Percentiles rank a stretch among this genome's conserved stretches.
These are phyloP conservation scores for Eutrema japonicum DNA, from an alignment of 345 rosid genomes.

Conservation along the genomic window DNA sequence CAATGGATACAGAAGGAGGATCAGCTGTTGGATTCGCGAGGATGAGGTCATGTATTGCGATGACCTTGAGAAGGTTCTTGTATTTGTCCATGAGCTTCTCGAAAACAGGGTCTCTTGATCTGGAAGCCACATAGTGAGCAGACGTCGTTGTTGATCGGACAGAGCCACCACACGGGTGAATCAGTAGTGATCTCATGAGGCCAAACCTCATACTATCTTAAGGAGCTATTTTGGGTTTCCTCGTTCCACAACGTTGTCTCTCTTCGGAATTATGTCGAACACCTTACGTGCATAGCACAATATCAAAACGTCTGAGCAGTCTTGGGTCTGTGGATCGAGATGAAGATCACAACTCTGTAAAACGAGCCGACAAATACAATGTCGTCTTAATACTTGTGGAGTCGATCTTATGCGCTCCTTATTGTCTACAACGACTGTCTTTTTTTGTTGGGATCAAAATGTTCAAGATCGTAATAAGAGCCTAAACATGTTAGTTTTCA, in stretches of 20 bases:
- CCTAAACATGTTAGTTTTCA: neutral
- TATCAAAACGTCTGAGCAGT: neutral
- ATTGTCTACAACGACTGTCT: neutral
- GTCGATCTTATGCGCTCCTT: neutral
- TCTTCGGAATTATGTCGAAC: slow-evolving; percentile 40
- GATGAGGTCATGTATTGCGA: slow-evolving; percentile 77
- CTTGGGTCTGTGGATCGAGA: neutral
- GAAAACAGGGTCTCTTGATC: slow-evolving; percentile 78
- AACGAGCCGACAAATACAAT: neutral
- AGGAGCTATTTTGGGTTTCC: neutral
- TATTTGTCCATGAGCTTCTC: slow-evolving; percentile 90
- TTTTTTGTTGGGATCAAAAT: neutral
- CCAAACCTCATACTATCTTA: slow-evolving; percentile 35
- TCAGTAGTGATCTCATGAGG: slow-evolving; percentile 35
- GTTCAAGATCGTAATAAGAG: neutral
- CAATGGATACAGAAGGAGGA: slow-evolving; percentile 70
- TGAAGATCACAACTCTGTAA: neutral
- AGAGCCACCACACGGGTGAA: slow-evolving; percentile 27
- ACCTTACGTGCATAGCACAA: slow-evolving; percentile 14
- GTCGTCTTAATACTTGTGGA: neutral
- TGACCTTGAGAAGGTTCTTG: slow-evolving; percentile 77
- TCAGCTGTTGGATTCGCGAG: slow-evolving; percentile 59
- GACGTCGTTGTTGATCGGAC: slow-evolving; percentile 69
- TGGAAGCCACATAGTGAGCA: slow-evolving; percentile 70
- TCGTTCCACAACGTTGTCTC: slow-evolving; percentile 15